Base-by-base conservation (phyloP, 495 filamentous ascomycete genomes). In the Bacidia rubella region DNA sequence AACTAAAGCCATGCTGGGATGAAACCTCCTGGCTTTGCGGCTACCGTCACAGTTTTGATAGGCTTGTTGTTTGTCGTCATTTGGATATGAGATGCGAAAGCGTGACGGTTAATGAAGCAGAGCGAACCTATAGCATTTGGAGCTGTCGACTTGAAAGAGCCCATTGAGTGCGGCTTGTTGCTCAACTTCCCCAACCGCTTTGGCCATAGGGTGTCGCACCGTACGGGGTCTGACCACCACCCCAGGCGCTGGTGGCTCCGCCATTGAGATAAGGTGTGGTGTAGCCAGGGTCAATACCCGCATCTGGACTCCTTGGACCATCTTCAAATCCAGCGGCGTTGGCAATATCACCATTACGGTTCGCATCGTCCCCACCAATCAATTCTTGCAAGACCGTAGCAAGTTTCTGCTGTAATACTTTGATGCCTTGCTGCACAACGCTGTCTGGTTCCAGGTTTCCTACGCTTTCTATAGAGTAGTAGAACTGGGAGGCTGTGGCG, bases 401-500 rank as follows among this genome's bases (percentile, higher is more conserved):
- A 7, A 97, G 75, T 69, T 98, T 98, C 52, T 82, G 77, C 64
- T 97, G 90, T 22, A 98, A 67, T 21, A 88, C 81, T 60, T 85
- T 81, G 64, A 97, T 94, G 23, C 88, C 89, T 61, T 93, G 83
- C 53, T 87, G 80, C 50, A 97, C 75, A 51, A 97, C 87, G 43
- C 72, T 72, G 60, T 97, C 89, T 0, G 93, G 90, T 3, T 89
- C 83, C 9, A 98, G 75, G 56, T 80, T 83, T 15, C 92, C 92
- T 55, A 85, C 81, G 35, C 83, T 86, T 64, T 98, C 92, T 24
- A 98, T 83, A 55, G 96, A 87, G 58, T 90, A 79, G 73, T 93
- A 98, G 70, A 95, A 98, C 51, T 74, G 77, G 46, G 71, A 75
- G 3, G 92, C 88, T 21, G 83, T 76, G 17, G 87, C 92, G 57